Conservation (phyloP, 371 early-diverging fungal species). For the Capillidium heterosporum region DNA sequence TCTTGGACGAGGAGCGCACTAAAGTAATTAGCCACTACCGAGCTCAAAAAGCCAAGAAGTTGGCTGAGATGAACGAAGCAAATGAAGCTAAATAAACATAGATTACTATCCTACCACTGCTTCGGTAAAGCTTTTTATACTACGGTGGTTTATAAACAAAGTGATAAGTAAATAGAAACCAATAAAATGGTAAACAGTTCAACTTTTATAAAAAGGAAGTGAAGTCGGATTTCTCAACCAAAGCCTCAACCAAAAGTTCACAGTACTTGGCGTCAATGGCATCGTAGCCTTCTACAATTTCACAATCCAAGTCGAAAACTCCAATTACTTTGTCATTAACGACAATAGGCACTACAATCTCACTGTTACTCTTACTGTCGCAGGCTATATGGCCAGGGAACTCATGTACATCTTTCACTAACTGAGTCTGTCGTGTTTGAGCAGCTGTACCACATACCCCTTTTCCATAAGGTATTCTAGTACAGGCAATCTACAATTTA, state of each 20-base stretch:
- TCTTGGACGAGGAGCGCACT: neutral
- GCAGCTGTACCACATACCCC: slow-evolving; percentile 86
- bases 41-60: neutral
- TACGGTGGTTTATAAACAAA: no score
- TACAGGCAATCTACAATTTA: slow-evolving; percentile 46
- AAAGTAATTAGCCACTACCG: neutral
- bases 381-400: slow-evolving; percentile 88
- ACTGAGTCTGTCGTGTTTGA: slow-evolving; percentile 19
- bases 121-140: no score
- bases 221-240: slow-evolving; percentile 45
- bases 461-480: slow-evolving; percentile 54
- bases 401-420: slow-evolving; percentile 61
- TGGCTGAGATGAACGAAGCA: neutral
- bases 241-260: slow-evolving; percentile 39
- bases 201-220: slow-evolving; percentile 7
- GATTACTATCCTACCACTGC: no score
- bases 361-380: slow-evolving; percentile 69
- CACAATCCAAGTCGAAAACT: slow-evolving; percentile 75
- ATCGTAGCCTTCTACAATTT: slow-evolving; percentile 50
- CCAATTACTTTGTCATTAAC: slow-evolving; percentile 38
- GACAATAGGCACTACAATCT: slow-evolving; percentile 75
- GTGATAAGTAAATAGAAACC: no score
- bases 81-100: no score
- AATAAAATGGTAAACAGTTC: no score
- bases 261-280: slow-evolving; percentile 51